Base-by-base conservation (phyloP, 305 asterid genomes). In the Rubia peregrina region DNA sequence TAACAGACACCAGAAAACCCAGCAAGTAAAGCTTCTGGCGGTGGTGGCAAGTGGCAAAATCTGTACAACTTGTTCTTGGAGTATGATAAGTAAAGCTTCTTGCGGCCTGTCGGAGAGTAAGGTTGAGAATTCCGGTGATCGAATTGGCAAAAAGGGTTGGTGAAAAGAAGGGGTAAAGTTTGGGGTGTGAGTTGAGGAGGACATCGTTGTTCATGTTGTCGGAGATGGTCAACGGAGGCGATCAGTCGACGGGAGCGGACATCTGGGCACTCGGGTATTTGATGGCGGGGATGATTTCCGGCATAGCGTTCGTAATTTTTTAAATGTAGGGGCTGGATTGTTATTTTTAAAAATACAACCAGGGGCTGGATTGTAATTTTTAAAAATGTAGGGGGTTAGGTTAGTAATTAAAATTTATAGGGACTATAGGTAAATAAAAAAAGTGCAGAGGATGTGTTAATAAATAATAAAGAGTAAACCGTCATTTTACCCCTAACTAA, bases 181-280 rank as follows among this genome's bases (percentile, higher is more conserved):
- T 9, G 14, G 48, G 74, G 62, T 61, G 70, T 63, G 83, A 82
- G 70, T 68, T 79, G 79, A 75, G 80, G 80, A 84, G 86, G 13
- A 80, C 86, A 3, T 75, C 80, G 49, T 1, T 77, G 26, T 77
- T 80, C 9, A 83, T 80, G 84, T 77, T 84, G 13, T 84, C 86
- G 12, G 86, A 80, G 69, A 72, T 76, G 77, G 81, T 80, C 2
- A 55, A 72, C 56, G 73, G 73, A 9, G 78, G 78, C 5, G 71
- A 75, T 24, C 84, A 80, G 75, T 81, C 71, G 5, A 12, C 64
- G n/a, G 74, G 81, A 56, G 78, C 82, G 24, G 86, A 83, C 33
- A 68, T 83, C 4, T 83, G 86, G 86, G 86, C 83, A 14, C 67
- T 83, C 21, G 86, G 86, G 33, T 83, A 84, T 41, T 43, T 75